Conservation (phyloP, 2,329 filamentous ascomycete species). For the Cladosporium phlei region DNA sequence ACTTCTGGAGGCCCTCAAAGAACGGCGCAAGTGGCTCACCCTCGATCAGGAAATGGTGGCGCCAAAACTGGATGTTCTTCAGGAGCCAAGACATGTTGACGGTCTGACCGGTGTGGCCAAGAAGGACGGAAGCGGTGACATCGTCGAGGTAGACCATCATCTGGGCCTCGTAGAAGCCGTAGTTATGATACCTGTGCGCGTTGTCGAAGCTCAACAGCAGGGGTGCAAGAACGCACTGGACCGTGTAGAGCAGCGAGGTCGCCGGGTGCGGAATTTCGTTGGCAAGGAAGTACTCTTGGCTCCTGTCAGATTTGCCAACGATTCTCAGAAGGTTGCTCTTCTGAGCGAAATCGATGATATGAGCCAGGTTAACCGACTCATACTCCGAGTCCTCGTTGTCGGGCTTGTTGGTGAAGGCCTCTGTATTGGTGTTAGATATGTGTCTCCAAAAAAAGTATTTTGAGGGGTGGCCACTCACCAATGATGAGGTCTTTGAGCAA, state of each 20-base stretch:
- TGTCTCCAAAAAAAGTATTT: too few species aligned
- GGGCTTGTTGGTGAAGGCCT: slow-evolving; percentile 27
- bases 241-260: slow-evolving; percentile 20
- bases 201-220: slow-evolving; percentile 20
- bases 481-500: slow-evolving; percentile 41
- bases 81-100: slow-evolving; percentile 46
- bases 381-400: slow-evolving; percentile 19
- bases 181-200: slow-evolving; percentile 15
- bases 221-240: slow-evolving; percentile 32
- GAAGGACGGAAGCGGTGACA: slow-evolving; percentile 37
- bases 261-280: too few species aligned
- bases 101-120: slow-evolving; percentile 31
- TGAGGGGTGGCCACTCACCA: slow-evolving; percentile 34
- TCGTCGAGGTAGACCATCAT: slow-evolving; percentile 39
- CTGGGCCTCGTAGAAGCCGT: slow-evolving; percentile 44
- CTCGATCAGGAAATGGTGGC: slow-evolving; percentile 42
- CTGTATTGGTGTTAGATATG: slow-evolving; percentile 16
- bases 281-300: too few species aligned
- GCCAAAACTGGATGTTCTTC: slow-evolving; percentile 51
- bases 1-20: slow-evolving; percentile 33
- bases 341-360: slow-evolving; percentile 30
- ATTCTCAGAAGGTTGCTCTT: slow-evolving; percentile 13
- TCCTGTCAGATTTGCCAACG: background rate
- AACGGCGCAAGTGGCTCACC: slow-evolving; percentile 36
- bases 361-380: slow-evolving; percentile 32